These are phyloP conservation scores for Nakazawaea ishiwadae DNA, from an alignment of 805 yeast genomes.

Conservation along the genomic window DNA sequence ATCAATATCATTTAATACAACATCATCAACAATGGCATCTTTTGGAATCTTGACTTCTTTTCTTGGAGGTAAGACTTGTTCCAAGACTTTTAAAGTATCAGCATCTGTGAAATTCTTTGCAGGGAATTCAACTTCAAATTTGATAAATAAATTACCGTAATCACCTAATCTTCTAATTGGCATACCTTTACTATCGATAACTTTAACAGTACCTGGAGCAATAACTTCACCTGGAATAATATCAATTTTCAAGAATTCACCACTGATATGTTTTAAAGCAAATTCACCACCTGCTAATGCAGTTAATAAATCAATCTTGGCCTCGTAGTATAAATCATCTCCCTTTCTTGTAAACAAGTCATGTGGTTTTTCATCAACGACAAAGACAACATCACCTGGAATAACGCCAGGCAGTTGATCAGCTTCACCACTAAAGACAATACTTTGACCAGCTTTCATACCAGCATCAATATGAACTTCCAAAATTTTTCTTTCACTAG, in stretches of 20 bases:
- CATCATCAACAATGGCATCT: conserved; percentile 77
- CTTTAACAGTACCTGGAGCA: conserved; percentile 76
- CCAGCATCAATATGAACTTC: conserved; percentile 96
- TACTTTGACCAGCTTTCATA: conserved; percentile 90
- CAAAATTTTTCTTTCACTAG: conserved; percentile 83
- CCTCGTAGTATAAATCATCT: conserved; percentile 79
- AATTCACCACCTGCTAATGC: conserved; percentile 96
- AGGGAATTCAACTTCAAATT: conserved; percentile 91
- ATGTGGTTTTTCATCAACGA: conserved; percentile 88
- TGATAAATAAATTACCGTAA: conserved; percentile 79
- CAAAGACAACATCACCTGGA: conserved; percentile 95
- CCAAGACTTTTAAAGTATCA: conserved; percentile 69
- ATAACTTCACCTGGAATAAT: conserved; percentile 92
- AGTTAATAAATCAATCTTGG: conserved; percentile 85
- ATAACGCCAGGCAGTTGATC: conserved; percentile 93
- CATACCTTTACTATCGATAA: conserved; percentile 94
- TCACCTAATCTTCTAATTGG: conserved; percentile 89
- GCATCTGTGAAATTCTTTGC: conserved; percentile 64
- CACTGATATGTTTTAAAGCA: conserved; percentile 83
- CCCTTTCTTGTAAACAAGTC: conserved; percentile 80
- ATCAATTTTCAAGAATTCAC: conserved; percentile 81
- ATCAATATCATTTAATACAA: conserved; percentile 64
- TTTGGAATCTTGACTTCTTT: conserved; percentile 55
- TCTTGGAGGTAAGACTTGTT: conserved; percentile 77
- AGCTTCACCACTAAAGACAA: conserved; percentile 92